Percentiles rank a stretch among this genome's conserved stretches.
Evolutionary conservation across 2,329 filamentous ascomycete species (phyloP).

Genomic region (Pseudofabraea citricarpa): DNA sequence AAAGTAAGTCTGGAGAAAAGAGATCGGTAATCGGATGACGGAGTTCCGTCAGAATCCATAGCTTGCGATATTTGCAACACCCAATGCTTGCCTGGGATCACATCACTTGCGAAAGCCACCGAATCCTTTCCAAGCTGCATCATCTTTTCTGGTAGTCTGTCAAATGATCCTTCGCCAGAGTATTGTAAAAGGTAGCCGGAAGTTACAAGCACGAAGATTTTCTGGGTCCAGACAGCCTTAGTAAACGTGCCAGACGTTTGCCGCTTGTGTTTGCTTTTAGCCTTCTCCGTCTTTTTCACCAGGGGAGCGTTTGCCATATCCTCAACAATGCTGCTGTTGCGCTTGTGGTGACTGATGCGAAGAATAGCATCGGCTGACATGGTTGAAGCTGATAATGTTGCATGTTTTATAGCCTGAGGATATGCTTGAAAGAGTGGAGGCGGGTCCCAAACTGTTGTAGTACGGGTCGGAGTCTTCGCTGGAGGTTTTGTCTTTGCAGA

Average conservation of each 20-base stretch:
- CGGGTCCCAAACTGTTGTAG: conserved; percentile 48
- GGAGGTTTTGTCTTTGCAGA: conserved; percentile 16
- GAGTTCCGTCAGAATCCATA: conserved; percentile 52
- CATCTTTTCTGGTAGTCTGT: conserved; percentile 69
- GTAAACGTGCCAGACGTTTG: conserved; percentile 29
- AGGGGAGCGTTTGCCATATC: conserved; percentile 22
- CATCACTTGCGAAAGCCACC: conserved; percentile 74
- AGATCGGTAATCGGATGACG: conserved; percentile 49
- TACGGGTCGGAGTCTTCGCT: conserved; percentile 12
- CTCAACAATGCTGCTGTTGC: conserved; percentile 39
- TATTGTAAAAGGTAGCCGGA: conserved; percentile 75
- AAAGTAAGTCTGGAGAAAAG: conserved; percentile 62
- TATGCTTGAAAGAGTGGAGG: conserved; percentile 85
- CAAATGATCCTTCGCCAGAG: conserved; percentile 61
- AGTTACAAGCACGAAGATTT: conserved; percentile 65
- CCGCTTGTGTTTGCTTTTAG: conserved; percentile 35
- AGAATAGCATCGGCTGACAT: conserved; percentile 66
- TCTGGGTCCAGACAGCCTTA: conserved; percentile 61
- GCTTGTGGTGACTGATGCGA: conserved; percentile 48
- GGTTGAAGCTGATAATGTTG: conserved; percentile 61
- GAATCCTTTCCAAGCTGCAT: conserved; percentile 69
- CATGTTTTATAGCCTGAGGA: conserved; percentile 75
- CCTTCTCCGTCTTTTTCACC: conserved; percentile 33
- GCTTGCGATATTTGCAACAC: conserved; percentile 70
- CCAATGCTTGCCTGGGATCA: conserved; percentile 76